A percentile compares a stretch with the other conserved stretches of the same genome.
Conservation (phyloP, 2,329 filamentous ascomycete genomes). For the Aureobasidium melanogenum region DNA sequence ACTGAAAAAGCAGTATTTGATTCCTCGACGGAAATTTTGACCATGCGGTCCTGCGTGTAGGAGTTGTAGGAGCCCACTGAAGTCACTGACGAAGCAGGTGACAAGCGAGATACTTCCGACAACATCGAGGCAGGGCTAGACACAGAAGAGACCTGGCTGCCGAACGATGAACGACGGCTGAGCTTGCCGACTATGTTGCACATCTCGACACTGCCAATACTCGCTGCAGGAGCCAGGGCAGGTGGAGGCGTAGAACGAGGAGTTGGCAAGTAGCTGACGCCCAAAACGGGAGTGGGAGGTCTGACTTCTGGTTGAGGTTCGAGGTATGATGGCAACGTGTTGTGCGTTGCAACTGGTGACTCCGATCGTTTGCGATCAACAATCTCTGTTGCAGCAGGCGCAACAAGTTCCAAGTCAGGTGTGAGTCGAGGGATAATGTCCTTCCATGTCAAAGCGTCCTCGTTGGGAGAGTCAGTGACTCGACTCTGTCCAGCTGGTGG, state of each 20-base stretch:
- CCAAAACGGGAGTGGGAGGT: conserved; percentile 45
- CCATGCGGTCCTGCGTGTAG: neutral
- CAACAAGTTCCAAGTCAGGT: conserved; percentile 43
- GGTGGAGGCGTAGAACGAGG: conserved; percentile 52
- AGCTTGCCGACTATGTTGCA: conserved; percentile 42
- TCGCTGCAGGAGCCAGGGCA: conserved; percentile 51
- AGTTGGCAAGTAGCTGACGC: conserved; percentile 51
- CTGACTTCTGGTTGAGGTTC: conserved; percentile 43
- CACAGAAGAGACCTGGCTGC: conserved; percentile 43
- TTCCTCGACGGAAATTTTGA: neutral
- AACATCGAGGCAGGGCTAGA: conserved; percentile 56
- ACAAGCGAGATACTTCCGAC: conserved; percentile 49
- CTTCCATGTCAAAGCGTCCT: conserved; percentile 28
- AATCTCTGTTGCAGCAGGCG: neutral
- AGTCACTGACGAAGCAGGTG: conserved; percentile 46
- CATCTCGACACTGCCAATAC: conserved; percentile 39
- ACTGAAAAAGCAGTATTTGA: neutral
- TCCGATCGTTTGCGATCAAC: conserved; percentile 21
- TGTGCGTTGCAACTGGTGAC: conserved; percentile 34
- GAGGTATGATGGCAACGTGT: conserved; percentile 36
- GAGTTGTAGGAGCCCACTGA: conserved; percentile 39
- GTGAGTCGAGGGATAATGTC: conserved; percentile 47
- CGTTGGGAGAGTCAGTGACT: neutral
- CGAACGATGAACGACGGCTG: conserved; percentile 37
- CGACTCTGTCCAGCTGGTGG: conserved; percentile 19